Conservation (phyloP, 2,329 filamentous ascomycete genomes). For the Fusarium praegraminearum region DNA sequence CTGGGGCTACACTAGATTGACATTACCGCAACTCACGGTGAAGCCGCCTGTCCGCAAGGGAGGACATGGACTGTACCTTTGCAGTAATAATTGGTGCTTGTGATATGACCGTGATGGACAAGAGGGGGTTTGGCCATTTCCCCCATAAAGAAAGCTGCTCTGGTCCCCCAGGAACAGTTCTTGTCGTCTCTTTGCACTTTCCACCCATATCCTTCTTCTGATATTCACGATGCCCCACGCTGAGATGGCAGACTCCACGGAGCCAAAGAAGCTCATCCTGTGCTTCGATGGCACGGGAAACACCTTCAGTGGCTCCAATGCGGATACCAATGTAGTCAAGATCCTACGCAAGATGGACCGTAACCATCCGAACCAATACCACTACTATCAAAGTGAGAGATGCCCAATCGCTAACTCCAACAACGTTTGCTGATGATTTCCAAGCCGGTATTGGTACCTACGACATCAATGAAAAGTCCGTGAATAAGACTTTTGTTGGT, state of each 20-base stretch:
- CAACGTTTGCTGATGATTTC: background rate
- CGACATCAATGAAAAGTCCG: conserved; percentile 57
- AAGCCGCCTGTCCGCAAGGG: background rate
- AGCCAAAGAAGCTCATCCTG: conserved; percentile 58
- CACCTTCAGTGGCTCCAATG: conserved; percentile 58
- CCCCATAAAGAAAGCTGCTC: conserved; percentile 28
- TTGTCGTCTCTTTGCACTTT: background rate
- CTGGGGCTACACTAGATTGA: conserved; percentile 14
- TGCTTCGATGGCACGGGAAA: conserved; percentile 65
- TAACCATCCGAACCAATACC: conserved; percentile 57
- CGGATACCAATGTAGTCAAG: conserved; percentile 67
- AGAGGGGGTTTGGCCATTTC: background rate
- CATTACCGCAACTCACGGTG: background rate
- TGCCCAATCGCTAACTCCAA: too few relatives aligned
- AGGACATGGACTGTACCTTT: background rate
- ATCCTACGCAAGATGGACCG: conserved; percentile 61
- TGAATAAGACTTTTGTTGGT: conserved; percentile 54
- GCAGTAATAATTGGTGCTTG: background rate
- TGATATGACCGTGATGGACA: background rate
- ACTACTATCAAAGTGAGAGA: conserved; percentile 62
- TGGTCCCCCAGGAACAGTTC: conserved; percentile 1
- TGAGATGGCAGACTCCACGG: conserved; percentile 19
- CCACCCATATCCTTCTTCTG: background rate
- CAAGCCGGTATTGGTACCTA: conserved; percentile 64
- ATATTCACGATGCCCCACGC: conserved; percentile 33